These are phyloP conservation scores for Grigorovia yakushimaensis DNA, from an alignment of 805 yeast species.

Conservation along the genomic window DNA sequence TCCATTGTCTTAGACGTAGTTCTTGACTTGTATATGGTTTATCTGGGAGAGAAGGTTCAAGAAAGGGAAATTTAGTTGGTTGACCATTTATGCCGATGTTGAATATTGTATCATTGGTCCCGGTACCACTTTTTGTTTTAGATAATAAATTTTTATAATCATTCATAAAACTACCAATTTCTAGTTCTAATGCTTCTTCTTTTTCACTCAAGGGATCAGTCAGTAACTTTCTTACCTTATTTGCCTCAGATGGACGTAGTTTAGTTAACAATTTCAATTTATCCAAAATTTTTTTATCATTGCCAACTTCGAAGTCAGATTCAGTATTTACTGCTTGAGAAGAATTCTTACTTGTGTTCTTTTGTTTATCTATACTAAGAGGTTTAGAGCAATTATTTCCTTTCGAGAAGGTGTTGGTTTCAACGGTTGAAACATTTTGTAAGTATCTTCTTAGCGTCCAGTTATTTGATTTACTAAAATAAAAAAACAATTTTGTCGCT, in stretches of 20 bases:
- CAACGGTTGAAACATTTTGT: neutral
- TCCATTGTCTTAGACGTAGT: constrained; percentile 60
- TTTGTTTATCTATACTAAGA: neutral
- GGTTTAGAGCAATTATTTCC: too few relatives aligned
- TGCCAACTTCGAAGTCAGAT: neutral
- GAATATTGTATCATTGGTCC: neutral
- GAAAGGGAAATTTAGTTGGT: constrained; percentile 38
- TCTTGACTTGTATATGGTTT: constrained; percentile 71
- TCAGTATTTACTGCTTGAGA: too few relatives aligned
- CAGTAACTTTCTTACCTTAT: neutral
- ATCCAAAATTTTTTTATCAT: constrained; percentile 8
- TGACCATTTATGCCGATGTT: constrained; percentile 2
- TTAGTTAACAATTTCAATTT: constrained; percentile 7
- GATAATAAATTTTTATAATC: constrained; percentile 10
- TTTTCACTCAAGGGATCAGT: constrained; percentile 11
- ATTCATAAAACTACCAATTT: constrained; percentile 20
- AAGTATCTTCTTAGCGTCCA: neutral
- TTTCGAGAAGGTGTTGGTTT: too few relatives aligned
- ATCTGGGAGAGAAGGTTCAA: constrained; percentile 45
- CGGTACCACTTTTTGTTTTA: neutral
- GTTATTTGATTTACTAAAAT: too few relatives aligned
- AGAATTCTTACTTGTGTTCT: too few relatives aligned
- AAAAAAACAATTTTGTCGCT: too few relatives aligned
- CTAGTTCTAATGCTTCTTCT: constrained; percentile 26
- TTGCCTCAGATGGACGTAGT: constrained; percentile 2